Evolutionary conservation across 352 stramenopile genomes (phyloP), one percentile per base, ranked within the genome.

Genomic region (Phytopythium ostracodes): DNA sequence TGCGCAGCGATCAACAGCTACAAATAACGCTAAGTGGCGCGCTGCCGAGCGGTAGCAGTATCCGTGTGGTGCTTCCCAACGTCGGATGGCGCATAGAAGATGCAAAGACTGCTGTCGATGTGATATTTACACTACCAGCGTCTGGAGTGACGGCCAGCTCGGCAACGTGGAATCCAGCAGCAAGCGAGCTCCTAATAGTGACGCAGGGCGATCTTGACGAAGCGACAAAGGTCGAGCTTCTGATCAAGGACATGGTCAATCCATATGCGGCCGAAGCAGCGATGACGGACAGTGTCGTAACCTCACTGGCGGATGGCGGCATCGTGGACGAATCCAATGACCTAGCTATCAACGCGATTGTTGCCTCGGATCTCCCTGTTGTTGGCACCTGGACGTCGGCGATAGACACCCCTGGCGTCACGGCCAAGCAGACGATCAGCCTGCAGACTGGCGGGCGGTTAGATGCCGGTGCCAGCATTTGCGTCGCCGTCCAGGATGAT

Each of bases 191-290:
- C 22, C 60, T 57, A 25, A 64, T 89, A 27, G 63, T 71, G 50
- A 88, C 75, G 0, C 33, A 27, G 15, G 81, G 81, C 2, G 63
- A 73, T 60, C 52, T 91, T 17, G 56, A 9, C 14, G 73, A 86
- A 66, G 68, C 51, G 5, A 68, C 70, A 8, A 10, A 51, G 4
- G 60, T 88, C 17, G 66, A 81, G 29, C 24, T 91, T 1, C 25
- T 82, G 2, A 56, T 89, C 4, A 56, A 79, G 7, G 69, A 76
- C 35, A 75, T 91, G 62, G 69, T 83, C 18, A 91, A 84, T 59
- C 81, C 79, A 15, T 91, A 75, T 51, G 63, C 67, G 7, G 65
- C 66, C 18, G 63, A 75, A 24, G 1, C 29, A 2, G 52, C 60
- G 10, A n/a, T 20, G 2, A 49, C 27, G 1, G 67, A 82, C 22